Conservation (phyloP, 306 rosid genomes). For the Glycine tomentella region DNA sequence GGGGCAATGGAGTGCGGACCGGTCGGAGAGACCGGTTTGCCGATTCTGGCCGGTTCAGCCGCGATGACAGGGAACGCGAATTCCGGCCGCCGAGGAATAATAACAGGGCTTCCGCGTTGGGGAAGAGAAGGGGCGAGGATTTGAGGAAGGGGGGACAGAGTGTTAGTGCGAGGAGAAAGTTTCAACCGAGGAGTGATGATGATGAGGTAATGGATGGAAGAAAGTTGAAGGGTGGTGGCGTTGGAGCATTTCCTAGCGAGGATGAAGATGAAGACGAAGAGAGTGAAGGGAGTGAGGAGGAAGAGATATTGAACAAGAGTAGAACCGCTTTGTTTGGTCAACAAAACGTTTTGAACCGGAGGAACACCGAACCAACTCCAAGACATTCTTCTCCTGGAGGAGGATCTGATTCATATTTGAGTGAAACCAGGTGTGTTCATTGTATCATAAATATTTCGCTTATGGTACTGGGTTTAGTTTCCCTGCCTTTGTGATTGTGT, state of each 20-base stretch:
- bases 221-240: conserved; percentile 44
- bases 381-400: conserved; percentile 52
- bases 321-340: conserved; percentile 57
- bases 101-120: conserved; percentile 44
- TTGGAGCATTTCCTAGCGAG: conserved; percentile 58
- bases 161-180: conserved; percentile 36
- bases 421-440: conserved; percentile 70
- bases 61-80: background rate
- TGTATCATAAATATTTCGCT: no score
- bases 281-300: conserved; percentile 49
- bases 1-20: conserved; percentile 67
- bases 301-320: conserved; percentile 51
- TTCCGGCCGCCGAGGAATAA: conserved; percentile 32
- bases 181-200: conserved; percentile 46
- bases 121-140: conserved; percentile 61
- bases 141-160: conserved; percentile 46
- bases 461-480: background rate
- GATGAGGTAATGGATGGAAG: conserved; percentile 47
- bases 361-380: conserved; percentile 25
- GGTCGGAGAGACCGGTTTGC: conserved; percentile 12
- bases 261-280: conserved; percentile 52
- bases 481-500: background rate
- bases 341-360: conserved; percentile 36
- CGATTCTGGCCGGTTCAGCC: background rate
- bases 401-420: conserved; percentile 73